Evolutionary conservation across 148 eudicot species (phyloP).

Genomic region (Selenicereus undatus): DNA sequence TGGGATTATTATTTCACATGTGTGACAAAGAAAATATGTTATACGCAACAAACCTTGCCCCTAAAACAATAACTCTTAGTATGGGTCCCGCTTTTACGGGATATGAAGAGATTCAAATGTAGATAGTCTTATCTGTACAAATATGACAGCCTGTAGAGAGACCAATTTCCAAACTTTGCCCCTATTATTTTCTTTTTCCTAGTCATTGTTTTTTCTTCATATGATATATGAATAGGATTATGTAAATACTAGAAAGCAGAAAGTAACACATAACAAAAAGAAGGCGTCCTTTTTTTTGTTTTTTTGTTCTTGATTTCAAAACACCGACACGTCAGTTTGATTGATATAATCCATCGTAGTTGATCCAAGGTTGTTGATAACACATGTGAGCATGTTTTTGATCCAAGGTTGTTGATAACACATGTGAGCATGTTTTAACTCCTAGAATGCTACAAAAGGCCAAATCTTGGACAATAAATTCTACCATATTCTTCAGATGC

Average conservation of each 20-base stretch:
- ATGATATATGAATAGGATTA: background rate
- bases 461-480: background rate
- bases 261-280: no score
- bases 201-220: no score
- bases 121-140: no score
- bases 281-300: no score
- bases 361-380: slow-evolving; percentile 10
- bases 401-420: slow-evolving; percentile 7
- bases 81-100: no score
- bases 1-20: background rate
- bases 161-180: no score
- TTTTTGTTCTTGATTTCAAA: background rate
- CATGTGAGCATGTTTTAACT: no score
- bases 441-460: background rate
- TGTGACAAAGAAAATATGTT: background rate
- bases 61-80: no score
- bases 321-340: slow-evolving; percentile 51
- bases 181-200: background rate
- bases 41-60: no score
- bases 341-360: slow-evolving; percentile 33
- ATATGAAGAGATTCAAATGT: no score
- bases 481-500: background rate
- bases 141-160: no score
- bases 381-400: background rate
- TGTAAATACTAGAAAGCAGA: background rate